Base-by-base conservation (phyloP, 139 green algal species). In the Astrephomene gubernaculifera region DNA sequence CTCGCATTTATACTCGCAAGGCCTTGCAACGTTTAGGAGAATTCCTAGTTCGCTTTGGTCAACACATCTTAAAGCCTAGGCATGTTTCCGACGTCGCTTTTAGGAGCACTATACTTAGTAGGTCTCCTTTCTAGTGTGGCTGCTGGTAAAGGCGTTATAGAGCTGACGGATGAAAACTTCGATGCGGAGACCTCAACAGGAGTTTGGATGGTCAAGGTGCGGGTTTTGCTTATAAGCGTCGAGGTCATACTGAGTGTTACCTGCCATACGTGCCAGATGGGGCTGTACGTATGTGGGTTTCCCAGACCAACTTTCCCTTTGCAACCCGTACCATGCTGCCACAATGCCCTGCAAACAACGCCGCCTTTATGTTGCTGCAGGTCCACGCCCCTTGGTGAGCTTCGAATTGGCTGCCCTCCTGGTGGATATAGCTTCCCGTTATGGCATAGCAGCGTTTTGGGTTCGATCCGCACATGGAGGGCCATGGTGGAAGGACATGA, bases 141-240 rank as follows among this genome's bases (percentile, higher is more conserved):
- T 22, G 44, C 44, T 38, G 71, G n/a, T 5, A 44, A 45, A 10
- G 27, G 57, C 8, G 82, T 87, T 0, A 49, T 87, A 2, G 63
- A 89, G 9, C 82, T 92, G 1, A 89, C 74, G 7, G 89, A 92
- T 38, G 86, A 89, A 6, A 89, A 88, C 82, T 92, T 92, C 71
- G 86, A 92, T 31, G 2, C 49, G 24, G 27, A 83, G 44, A 89
- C 87, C 2, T 27, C 57, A 21, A 86, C 22, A 0, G 89, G 85
- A 24, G 61, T 79, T 0, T 92, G 89, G 89, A 75, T 92, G 63
- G 54, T 92, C 21, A 86, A 90, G 74, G 88, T 92, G 12, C 57
- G 57, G 57, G 22, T 67, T 6, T 67, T 29, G 57, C 17, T n/a
- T 6, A 67, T 67, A 14, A 29, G 6, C 22, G 17, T 6, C 17